A percentile compares a stretch with the other conserved stretches of the same genome.
Evolutionary conservation across 805 yeast species (phyloP).

Genomic region (Tanozyma kutaoensis): DNA sequence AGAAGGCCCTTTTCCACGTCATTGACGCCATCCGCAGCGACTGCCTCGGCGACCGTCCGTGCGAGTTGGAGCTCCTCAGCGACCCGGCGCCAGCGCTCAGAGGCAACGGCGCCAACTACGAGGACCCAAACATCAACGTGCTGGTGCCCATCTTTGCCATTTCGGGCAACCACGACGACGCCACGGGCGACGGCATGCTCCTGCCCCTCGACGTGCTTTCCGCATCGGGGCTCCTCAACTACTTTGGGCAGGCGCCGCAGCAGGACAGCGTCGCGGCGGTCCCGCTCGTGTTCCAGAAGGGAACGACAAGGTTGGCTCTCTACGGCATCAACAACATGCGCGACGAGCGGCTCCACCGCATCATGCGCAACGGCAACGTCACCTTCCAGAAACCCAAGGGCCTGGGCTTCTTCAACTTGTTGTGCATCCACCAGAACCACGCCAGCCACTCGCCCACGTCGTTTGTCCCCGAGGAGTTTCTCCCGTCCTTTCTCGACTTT

Average conservation of each 20-base stretch:
- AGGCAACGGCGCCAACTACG: slow-evolving; percentile 68
- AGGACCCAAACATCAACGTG: slow-evolving; percentile 81
- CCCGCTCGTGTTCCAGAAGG: slow-evolving; percentile 77
- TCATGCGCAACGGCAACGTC: slow-evolving; percentile 71
- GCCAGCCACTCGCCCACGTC: slow-evolving; percentile 68
- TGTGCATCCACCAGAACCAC: slow-evolving; percentile 90
- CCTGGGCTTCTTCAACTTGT: slow-evolving; percentile 62
- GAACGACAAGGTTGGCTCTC: slow-evolving; percentile 66
- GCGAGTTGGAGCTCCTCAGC: slow-evolving; percentile 70
- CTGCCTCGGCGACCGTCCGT: slow-evolving; percentile 80
- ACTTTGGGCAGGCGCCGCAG: slow-evolving; percentile 72
- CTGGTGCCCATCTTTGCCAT: slow-evolving; percentile 87
- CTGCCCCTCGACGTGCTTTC: slow-evolving; percentile 80
- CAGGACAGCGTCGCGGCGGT: slow-evolving; percentile 60
- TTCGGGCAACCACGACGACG: slow-evolving; percentile 94
- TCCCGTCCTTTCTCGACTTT: slow-evolving; percentile 73
- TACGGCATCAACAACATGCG: slow-evolving; percentile 84
- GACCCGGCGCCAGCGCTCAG: slow-evolving; percentile 56
- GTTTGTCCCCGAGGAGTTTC: slow-evolving; percentile 69
- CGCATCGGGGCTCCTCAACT: slow-evolving; percentile 74
- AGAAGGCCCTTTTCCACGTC: slow-evolving; percentile 76
- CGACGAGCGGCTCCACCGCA: slow-evolving; percentile 75
- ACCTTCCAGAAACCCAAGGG: slow-evolving; percentile 65
- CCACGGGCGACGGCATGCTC: slow-evolving; percentile 73
- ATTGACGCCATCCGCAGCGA: slow-evolving; percentile 53